Percentiles rank a stretch among this genome's conserved stretches.
Conservation (phyloP, 768 basidiomycete genomes). For the Daedaleopsis sinensis region DNA sequence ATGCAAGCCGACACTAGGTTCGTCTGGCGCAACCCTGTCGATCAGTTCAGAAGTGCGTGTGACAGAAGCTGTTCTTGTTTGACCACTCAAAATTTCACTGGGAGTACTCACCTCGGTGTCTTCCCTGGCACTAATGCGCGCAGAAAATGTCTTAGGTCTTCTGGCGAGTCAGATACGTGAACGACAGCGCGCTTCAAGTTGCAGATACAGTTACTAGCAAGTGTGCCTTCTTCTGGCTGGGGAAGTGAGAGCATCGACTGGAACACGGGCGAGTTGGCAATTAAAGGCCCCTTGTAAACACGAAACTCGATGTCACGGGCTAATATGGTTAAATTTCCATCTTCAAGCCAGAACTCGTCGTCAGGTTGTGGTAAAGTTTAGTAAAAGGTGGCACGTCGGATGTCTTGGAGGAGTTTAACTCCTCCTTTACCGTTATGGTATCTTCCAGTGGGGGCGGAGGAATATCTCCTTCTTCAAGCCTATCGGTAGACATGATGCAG, state of each 20-base stretch:
- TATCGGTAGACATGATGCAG: too few species aligned
- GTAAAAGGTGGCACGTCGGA: neutral
- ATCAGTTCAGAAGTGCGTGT: neutral
- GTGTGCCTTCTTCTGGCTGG: neutral
- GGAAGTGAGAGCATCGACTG: constrained; percentile 20
- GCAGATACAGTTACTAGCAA: too few species aligned
- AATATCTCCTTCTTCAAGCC: too few species aligned
- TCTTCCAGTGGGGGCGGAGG: too few species aligned
- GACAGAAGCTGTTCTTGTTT: too few species aligned
- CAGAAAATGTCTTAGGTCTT: constrained; percentile 8
- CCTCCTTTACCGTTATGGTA: too few species aligned
- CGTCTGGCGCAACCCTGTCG: neutral
- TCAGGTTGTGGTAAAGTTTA: neutral
- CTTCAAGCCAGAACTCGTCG: constrained; percentile 31
- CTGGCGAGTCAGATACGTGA: constrained; percentile 6
- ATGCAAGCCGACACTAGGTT: constrained; percentile 5
- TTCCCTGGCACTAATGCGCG: neutral
- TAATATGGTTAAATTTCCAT: constrained; percentile 31
- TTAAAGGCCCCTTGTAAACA: constrained; percentile 25
- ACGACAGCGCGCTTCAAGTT: constrained; percentile 1
- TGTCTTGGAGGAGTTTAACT: neutral
- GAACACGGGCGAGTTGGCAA: constrained; percentile 27
- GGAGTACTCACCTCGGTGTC: neutral
- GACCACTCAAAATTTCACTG: too few species aligned
- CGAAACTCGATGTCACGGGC: constrained; percentile 28